Percentiles rank a stretch among this genome's conserved stretches.
These are phyloP conservation scores for Fusarium nematophilum DNA, from an alignment of 2,329 filamentous ascomycete species.

Conservation along the genomic window DNA sequence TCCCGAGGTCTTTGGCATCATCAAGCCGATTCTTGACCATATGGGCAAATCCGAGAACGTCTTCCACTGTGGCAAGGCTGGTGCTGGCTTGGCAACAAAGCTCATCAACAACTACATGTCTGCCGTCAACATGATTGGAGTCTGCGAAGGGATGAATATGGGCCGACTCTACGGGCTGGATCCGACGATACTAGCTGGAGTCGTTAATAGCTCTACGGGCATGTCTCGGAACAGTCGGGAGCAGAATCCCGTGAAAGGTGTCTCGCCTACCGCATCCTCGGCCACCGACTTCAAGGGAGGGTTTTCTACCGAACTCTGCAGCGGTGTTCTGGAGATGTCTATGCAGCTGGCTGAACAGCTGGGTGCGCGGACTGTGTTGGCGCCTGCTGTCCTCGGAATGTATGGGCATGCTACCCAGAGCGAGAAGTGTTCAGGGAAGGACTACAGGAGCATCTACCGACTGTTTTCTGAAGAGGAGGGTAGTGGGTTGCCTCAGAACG, in stretches of 20 bases:
- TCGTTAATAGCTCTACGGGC: constrained; percentile 29
- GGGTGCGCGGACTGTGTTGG: background rate
- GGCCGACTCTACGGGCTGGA: constrained; percentile 22
- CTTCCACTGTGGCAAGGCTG: constrained; percentile 22
- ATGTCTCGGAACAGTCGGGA: constrained; percentile 26
- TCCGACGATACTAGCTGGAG: background rate
- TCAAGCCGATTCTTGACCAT: constrained; percentile 2
- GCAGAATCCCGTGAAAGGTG: constrained; percentile 28
- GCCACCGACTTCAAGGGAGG: constrained; percentile 25
- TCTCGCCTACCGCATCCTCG: constrained; percentile 11
- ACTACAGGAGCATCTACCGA: constrained; percentile 15
- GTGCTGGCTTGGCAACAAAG: constrained; percentile 27
- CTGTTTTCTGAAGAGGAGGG: constrained; percentile 4
- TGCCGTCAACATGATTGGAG: constrained; percentile 26
- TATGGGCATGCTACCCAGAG: background rate
- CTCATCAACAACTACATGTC: constrained; percentile 34
- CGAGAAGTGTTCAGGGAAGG: constrained; percentile 3
- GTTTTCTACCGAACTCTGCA: constrained; percentile 27
- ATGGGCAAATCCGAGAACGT: constrained; percentile 16
- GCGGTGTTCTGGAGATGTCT: constrained; percentile 23
- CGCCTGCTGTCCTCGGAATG: background rate
- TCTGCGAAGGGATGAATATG: constrained; percentile 32
- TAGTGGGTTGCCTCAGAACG: background rate
- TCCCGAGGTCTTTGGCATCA: background rate
- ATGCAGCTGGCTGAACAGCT: constrained; percentile 5